These are phyloP conservation scores for Eremomyces bilateralis DNA, from an alignment of 495 filamentous ascomycete species.

Conservation along the genomic window DNA sequence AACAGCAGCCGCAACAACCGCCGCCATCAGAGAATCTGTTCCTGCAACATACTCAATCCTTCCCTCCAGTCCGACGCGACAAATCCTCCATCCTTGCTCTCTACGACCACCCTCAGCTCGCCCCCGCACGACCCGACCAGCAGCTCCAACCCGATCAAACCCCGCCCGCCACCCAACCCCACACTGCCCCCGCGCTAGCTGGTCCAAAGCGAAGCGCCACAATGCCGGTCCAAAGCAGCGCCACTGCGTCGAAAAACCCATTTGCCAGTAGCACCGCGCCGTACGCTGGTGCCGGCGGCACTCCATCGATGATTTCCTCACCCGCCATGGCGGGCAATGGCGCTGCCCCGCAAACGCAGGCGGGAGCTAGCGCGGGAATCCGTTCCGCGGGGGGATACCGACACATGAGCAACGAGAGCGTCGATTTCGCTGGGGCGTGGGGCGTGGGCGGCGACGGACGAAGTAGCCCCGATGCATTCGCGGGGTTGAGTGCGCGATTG, in stretches of 20 bases:
- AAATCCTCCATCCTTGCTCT: slow-evolving; percentile 76
- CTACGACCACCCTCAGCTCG: slow-evolving; percentile 59
- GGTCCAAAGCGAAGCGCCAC: slow-evolving; percentile 14
- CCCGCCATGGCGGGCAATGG: slow-evolving; percentile 7
- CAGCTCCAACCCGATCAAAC: slow-evolving; percentile 7
- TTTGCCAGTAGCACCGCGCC: slow-evolving; percentile 9
- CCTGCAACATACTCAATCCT: slow-evolving; percentile 2
- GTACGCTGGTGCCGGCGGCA: slow-evolving; percentile 12
- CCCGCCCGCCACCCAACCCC: slow-evolving; percentile 15
- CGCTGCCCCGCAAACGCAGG: background rate
- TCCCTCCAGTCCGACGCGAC: slow-evolving; percentile 28
- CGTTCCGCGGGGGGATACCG: slow-evolving; percentile 11
- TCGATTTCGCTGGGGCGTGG: slow-evolving; percentile 46
- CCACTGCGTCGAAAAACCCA: slow-evolving; percentile 15
- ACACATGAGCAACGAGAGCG: slow-evolving; percentile 80
- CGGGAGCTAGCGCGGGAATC: slow-evolving; percentile 1
- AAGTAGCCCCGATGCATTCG: slow-evolving; percentile 92
- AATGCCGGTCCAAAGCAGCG: slow-evolving; percentile 13
- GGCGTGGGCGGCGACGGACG: slow-evolving; percentile 47
- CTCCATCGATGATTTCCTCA: slow-evolving; percentile 8
- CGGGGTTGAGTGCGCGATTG: slow-evolving; percentile 66
- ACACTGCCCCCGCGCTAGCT: background rate
- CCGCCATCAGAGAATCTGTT: slow-evolving; percentile 3
- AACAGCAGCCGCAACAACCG: slow-evolving; percentile 3
- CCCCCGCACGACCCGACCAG: slow-evolving; percentile 23